Percentiles rank a stretch among this genome's conserved stretches.
phyloP scores from a whole-genome alignment of 148 eudicot species.

The Chenopodium album region DNA sequence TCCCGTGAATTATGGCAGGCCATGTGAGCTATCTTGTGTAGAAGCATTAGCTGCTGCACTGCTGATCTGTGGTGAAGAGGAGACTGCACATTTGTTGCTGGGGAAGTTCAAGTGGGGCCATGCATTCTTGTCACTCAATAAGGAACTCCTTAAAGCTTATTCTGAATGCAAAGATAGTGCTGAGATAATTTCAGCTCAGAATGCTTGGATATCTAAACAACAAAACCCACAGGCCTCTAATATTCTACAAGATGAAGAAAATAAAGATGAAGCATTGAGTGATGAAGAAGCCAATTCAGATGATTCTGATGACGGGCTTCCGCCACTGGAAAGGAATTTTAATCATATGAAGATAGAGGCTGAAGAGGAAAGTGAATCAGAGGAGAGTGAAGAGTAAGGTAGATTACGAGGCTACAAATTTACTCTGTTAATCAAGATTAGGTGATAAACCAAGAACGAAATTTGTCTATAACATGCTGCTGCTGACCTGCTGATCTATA shows the following conservation, averaged over 20 bases:
- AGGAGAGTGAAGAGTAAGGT: conserved; percentile 56
- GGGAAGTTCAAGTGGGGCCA: conserved; percentile 99
- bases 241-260: conserved; percentile 32
- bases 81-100: conserved; percentile 70
- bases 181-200: conserved; percentile 78
- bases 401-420: neutral
- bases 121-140: conserved; percentile 91
- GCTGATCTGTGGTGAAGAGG: conserved; percentile 91
- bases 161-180: conserved; percentile 72
- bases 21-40: conserved; percentile 91
- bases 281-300: conserved; percentile 47
- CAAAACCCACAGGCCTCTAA: conserved; percentile 38
- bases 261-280: conserved; percentile 25
- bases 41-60: conserved; percentile 95
- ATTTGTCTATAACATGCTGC: neutral
- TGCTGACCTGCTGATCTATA: neutral
- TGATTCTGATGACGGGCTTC: conserved; percentile 91
- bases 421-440: neutral
- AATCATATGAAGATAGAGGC: conserved; percentile 66
- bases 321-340: conserved; percentile 79
- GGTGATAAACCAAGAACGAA: neutral
- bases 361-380: conserved; percentile 63
- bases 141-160: conserved; percentile 82
- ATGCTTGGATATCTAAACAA: conserved; percentile 80
- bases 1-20: conserved; percentile 93